Conservation (phyloP, 2,329 filamentous ascomycete genomes). For the Paraconiothyrium sp. region DNA sequence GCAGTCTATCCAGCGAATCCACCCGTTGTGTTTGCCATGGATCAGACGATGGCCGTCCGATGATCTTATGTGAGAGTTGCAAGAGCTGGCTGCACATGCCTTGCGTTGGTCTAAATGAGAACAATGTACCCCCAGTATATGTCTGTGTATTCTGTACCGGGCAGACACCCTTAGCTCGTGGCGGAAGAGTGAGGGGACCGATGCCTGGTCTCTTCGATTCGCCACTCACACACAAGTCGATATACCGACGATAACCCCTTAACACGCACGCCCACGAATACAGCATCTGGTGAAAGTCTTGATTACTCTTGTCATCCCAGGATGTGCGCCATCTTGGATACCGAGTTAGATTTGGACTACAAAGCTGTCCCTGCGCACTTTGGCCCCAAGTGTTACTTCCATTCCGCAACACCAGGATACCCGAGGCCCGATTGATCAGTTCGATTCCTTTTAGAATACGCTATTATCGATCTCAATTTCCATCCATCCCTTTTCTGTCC, state of each 20-base stretch:
- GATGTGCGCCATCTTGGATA: background rate
- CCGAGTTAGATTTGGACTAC: background rate
- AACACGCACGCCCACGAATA: background rate
- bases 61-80: conserved; percentile 72
- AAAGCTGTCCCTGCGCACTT: conserved; percentile 8
- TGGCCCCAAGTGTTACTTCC: conserved; percentile 15
- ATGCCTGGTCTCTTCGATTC: conserved; percentile 37
- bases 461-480: conserved; percentile 17
- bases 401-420: conserved; percentile 24
- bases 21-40: conserved; percentile 68
- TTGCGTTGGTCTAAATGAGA: conserved; percentile 64
- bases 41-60: conserved; percentile 62
- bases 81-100: conserved; percentile 69
- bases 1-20: conserved; percentile 59
- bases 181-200: conserved; percentile 43
- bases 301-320: background rate
- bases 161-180: conserved; percentile 44
- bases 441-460: conserved; percentile 20
- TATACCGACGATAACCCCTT: conserved; percentile 36
- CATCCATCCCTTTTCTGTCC: conserved; percentile 4
- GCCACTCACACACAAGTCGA: conserved; percentile 43
- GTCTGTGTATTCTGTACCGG: conserved; percentile 54
- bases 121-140: conserved; percentile 55
- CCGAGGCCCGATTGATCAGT: conserved; percentile 20
- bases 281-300: background rate